Percentiles rank a stretch among this genome's conserved stretches.
Evolutionary conservation across 805 yeast genomes (phyloP).

Genomic region (Candida krabiensis): DNA sequence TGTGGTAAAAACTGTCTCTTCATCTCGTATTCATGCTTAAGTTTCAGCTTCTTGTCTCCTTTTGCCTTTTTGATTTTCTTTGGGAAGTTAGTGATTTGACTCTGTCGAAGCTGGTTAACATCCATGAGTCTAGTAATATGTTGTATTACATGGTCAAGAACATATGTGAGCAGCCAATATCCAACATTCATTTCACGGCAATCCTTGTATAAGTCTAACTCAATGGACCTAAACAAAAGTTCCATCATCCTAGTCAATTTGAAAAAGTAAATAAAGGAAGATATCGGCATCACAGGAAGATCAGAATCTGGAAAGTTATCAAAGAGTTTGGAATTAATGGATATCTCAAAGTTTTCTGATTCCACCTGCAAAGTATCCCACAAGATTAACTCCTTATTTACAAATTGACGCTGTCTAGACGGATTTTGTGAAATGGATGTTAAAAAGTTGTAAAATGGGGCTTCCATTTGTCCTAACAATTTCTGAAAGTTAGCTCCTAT

Average conservation of each 20-base stretch:
- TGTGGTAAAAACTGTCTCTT: conserved; percentile 12
- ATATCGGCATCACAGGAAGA: conserved; percentile 57
- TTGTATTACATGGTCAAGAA: conserved; percentile 21
- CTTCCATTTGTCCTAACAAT: conserved; percentile 47
- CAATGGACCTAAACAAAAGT: conserved; percentile 71
- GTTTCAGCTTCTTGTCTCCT: conserved; percentile 25
- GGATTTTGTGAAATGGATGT: conserved; percentile 61
- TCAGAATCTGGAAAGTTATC: conserved; percentile 36
- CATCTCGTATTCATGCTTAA: conserved; percentile 24
- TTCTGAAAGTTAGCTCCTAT: conserved; percentile 21
- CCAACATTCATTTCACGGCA: conserved; percentile 63
- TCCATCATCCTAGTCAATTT: conserved; percentile 74
- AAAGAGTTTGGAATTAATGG: conserved; percentile 30
- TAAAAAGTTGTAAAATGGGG: conserved; percentile 44
- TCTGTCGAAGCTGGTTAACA: conserved; percentile 19
- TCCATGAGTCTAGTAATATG: conserved; percentile 23
- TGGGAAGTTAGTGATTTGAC: conserved; percentile 19
- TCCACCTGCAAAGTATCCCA: conserved; percentile 85
- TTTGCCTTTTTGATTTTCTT: conserved; percentile 27
- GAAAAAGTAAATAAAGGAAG: conserved; percentile 66
- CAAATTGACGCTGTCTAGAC: conserved; percentile 78
- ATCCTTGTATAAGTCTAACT: conserved; percentile 66
- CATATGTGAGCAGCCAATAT: conserved; percentile 64
- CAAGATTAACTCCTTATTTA: conserved; percentile 50
- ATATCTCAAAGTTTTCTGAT: conserved; percentile 62